Percentiles rank a stretch among this genome's conserved stretches.
Evolutionary conservation across 805 yeast genomes (phyloP).

Genomic region (Maudiozyma bulderi): DNA sequence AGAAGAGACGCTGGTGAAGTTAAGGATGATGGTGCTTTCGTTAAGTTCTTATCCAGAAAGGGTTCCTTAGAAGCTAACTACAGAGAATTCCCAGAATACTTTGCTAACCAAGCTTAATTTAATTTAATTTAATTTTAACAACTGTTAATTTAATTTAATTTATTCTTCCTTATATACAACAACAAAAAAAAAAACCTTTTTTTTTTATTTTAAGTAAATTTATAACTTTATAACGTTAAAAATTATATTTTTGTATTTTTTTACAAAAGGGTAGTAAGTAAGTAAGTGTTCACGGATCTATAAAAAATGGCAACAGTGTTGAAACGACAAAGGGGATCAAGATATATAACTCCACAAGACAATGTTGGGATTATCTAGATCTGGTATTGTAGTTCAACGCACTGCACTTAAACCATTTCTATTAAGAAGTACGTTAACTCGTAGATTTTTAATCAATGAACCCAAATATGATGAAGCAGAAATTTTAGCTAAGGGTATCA

Average conservation of each 20-base stretch:
- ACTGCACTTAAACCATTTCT: neutral
- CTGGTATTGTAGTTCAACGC: neutral
- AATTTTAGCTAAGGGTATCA: slow-evolving; percentile 20
- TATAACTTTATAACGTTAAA: neutral
- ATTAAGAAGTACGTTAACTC: neutral
- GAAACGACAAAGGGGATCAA: too few relatives aligned
- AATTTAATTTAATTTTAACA: neutral
- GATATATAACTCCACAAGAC: neutral
- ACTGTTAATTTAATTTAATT: neutral
- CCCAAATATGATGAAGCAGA: slow-evolving; percentile 30
- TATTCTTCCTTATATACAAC: neutral
- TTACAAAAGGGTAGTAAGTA: too few relatives aligned
- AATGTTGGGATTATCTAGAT: neutral
- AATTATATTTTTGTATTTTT: neutral
- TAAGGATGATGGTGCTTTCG: slow-evolving; percentile 99
- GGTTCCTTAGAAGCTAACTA: slow-evolving; percentile 91
- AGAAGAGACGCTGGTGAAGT: slow-evolving; percentile 97
- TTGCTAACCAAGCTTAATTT: slow-evolving; percentile 35
- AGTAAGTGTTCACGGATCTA: too few relatives aligned
- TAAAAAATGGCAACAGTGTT: too few relatives aligned
- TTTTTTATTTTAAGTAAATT: neutral
- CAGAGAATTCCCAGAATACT: slow-evolving; percentile 86
- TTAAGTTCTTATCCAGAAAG: slow-evolving; percentile 90
- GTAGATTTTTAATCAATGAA: slow-evolving; percentile 8
- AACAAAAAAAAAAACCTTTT: neutral